These are phyloP conservation scores for Fraxinus ornus DNA, from an alignment of 305 asterid genomes.

Conservation along the genomic window DNA sequence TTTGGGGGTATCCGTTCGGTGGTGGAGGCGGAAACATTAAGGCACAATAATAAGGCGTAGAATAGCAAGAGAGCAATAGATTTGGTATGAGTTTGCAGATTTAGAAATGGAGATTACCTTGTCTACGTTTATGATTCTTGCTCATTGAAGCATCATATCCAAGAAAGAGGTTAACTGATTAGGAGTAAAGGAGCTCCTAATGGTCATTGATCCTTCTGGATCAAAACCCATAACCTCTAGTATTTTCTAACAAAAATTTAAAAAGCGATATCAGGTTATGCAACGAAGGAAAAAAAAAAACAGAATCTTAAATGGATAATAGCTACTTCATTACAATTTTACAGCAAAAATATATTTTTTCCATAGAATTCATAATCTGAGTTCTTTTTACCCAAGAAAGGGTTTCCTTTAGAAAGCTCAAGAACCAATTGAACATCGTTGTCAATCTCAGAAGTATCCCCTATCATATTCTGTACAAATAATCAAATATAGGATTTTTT, in stretches of 20 bases:
- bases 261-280: neutral
- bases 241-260: conserved; percentile 47
- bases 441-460: conserved; percentile 25
- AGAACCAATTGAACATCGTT: conserved; percentile 49
- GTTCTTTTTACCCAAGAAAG: conserved; percentile 60
- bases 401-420: conserved; percentile 59
- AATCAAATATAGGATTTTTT: conserved; percentile 15
- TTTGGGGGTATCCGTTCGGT: too few relatives aligned
- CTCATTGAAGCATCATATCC: conserved; percentile 47
- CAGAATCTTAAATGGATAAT: neutral
- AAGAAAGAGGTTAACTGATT: conserved; percentile 44
- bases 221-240: conserved; percentile 43
- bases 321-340: conserved; percentile 18
- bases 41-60: too few relatives aligned
- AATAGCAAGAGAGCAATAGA: neutral
- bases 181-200: conserved; percentile 45
- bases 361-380: conserved; percentile 27
- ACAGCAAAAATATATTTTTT: neutral
- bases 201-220: conserved; percentile 28
- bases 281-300: too few relatives aligned
- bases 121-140: conserved; percentile 58
- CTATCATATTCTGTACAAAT: conserved; percentile 33
- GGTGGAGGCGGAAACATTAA: too few relatives aligned
- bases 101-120: conserved; percentile 49
- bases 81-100: conserved; percentile 14